phyloP scores from a whole-genome alignment of 176 grass and related monocot genomes.

The Carex parvula region DNA sequence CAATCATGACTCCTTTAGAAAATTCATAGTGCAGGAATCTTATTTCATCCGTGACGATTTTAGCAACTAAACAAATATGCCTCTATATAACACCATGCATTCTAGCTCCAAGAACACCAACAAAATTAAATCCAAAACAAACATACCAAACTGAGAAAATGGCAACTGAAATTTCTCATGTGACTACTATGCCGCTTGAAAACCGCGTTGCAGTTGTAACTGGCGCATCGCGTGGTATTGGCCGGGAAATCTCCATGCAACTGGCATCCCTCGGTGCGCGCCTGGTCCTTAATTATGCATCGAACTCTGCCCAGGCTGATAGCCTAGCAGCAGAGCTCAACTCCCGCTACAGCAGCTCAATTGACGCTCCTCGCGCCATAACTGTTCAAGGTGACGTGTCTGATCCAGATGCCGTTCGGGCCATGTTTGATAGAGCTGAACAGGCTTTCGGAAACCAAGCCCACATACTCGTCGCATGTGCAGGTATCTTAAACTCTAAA shows the following conservation, averaged over 20 bases:
- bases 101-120: background rate
- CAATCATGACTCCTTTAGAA: background rate
- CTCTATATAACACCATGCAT: background rate
- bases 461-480: conserved; percentile 42
- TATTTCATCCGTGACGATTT: background rate
- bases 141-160: background rate
- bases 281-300: conserved; percentile 29
- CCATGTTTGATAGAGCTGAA: conserved; percentile 40
- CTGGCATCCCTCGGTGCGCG: conserved; percentile 40
- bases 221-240: conserved; percentile 49
- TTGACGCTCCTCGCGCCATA: conserved; percentile 21
- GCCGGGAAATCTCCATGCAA: conserved; percentile 27
- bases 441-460: conserved; percentile 30
- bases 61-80: background rate
- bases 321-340: conserved; percentile 27
- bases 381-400: conserved; percentile 43
- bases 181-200: background rate
- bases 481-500: conserved; percentile 30
- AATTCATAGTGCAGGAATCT: background rate
- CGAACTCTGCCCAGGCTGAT: conserved; percentile 21
- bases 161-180: background rate
- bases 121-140: no score
- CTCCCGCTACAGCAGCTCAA: background rate
- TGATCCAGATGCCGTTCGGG: conserved; percentile 21
- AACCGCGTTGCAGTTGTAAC: conserved; percentile 41